Percentiles rank a stretch among this genome's conserved stretches.
phyloP scores from a whole-genome alignment of 108 stramenopile genomes.

The Skeletonema menzelii region DNA sequence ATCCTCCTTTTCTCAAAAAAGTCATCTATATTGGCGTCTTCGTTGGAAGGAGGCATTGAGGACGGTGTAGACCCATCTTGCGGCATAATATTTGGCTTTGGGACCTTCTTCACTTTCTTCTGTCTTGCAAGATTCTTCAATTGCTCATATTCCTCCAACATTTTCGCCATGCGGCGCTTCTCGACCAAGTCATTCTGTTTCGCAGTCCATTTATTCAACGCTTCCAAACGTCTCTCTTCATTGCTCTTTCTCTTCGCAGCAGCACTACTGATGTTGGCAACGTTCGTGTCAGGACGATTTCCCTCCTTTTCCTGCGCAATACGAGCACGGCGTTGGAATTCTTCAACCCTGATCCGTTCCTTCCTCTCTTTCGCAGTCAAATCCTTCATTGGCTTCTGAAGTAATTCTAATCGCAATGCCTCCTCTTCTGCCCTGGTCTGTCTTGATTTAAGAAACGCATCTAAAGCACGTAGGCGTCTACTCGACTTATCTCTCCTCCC shows the following conservation, averaged over 20 bases:
- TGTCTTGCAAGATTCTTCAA: not conserved
- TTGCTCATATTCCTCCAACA: not conserved
- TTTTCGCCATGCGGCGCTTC: not conserved
- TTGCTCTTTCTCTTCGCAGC: not conserved
- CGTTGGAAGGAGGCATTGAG: not conserved
- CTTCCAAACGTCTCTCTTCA: constrained; percentile 3
- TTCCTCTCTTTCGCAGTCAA: constrained; percentile 1
- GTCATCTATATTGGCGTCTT: not conserved
- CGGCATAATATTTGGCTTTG: not conserved
- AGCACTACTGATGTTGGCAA: not conserved
- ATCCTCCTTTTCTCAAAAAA: not conserved
- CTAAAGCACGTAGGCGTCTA: not conserved
- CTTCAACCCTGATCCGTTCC: constrained; percentile 1
- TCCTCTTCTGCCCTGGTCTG: not conserved
- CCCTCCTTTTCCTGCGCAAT: not conserved
- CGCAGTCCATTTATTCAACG: not conserved
- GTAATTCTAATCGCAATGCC: not conserved
- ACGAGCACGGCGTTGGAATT: not conserved
- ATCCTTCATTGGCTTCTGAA: not conserved
- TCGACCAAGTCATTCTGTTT: constrained; percentile 5
- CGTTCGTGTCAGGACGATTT: not conserved
- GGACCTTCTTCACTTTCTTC: not conserved
- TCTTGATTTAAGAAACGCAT: not conserved
- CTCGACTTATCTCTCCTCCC: not conserved
- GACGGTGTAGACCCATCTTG: not conserved